Evolutionary conservation across 331 rosid genomes (phyloP).

Genomic region (Pyracantha coccinea): DNA sequence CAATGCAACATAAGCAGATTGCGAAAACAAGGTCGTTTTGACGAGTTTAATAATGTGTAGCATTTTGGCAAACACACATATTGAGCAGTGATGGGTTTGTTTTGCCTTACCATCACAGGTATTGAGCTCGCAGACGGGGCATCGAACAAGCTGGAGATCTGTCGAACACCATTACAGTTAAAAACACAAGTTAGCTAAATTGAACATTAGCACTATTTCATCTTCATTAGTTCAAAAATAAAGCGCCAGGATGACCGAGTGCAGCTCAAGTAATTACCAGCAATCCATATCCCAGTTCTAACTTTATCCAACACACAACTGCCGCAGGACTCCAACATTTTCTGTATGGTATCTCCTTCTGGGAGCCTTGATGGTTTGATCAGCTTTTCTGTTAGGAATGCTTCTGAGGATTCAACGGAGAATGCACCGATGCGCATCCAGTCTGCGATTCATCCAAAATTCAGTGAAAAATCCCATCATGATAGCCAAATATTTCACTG

Average conservation of each 20-base stretch:
- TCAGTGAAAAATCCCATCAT: not conserved
- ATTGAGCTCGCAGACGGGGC: slow-evolving; percentile 95
- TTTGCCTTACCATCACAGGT: slow-evolving; percentile 77
- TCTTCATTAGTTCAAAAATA: not conserved
- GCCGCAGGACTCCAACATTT: slow-evolving; percentile 54
- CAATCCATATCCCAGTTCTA: slow-evolving; percentile 89
- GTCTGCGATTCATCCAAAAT: slow-evolving; percentile 33
- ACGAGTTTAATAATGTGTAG: not conserved
- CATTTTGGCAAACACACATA: not conserved
- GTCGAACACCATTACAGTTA: slow-evolving; percentile 28
- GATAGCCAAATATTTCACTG: too few relatives aligned
- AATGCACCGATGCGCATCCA: slow-evolving; percentile 99
- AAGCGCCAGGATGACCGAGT: not conserved
- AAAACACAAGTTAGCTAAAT: slow-evolving; percentile 2
- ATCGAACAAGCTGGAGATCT: slow-evolving; percentile 98
- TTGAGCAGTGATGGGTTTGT: not conserved
- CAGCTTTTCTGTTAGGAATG: slow-evolving; percentile 58
- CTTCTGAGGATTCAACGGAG: slow-evolving; percentile 60
- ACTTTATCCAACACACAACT: slow-evolving; percentile 63
- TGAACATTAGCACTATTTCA: not conserved
- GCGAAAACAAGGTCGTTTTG: not conserved
- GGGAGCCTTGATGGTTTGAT: slow-evolving; percentile 30
- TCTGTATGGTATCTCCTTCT: slow-evolving; percentile 33
- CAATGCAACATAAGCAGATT: not conserved
- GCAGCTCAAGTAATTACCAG: slow-evolving; percentile 41